phyloP scores from a whole-genome alignment of 2,329 filamentous ascomycete species.

The Neofusicoccum parvum region DNA sequence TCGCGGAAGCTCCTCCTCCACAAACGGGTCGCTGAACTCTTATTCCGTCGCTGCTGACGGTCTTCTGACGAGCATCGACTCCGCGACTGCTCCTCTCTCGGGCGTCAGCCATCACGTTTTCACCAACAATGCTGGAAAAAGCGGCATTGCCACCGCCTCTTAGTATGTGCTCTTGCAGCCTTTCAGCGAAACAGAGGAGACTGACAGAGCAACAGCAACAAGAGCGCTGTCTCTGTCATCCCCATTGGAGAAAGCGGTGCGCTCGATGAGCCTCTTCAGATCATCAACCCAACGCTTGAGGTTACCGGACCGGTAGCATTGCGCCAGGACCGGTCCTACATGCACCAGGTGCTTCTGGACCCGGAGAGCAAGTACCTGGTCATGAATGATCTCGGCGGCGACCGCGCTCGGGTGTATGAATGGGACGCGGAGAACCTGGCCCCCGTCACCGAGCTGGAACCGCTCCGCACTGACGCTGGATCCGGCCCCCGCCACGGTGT shows the following conservation, averaged over 20 bases:
- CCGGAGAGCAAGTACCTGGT: constrained; percentile 64
- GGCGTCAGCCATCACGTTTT: constrained; percentile 41
- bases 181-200: too few relatives aligned
- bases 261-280: constrained; percentile 37
- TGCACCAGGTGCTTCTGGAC: constrained; percentile 68
- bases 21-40: constrained; percentile 51
- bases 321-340: constrained; percentile 62
- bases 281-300: constrained; percentile 44
- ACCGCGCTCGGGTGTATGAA: constrained; percentile 61
- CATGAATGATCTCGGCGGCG: constrained; percentile 67
- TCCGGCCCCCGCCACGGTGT: constrained; percentile 66
- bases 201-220: constrained; percentile 24
- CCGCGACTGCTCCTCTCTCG: constrained; percentile 41
- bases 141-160: constrained; percentile 45
- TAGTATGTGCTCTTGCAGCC: constrained; percentile 28
- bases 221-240: constrained; percentile 41
- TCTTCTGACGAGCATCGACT: constrained; percentile 30
- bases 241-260: constrained; percentile 22
- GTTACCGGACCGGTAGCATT: constrained; percentile 39
- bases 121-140: constrained; percentile 41
- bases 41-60: constrained; percentile 40
- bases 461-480: constrained; percentile 52
- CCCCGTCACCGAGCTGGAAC: constrained; percentile 49
- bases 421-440: constrained; percentile 49
- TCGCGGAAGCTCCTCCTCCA: constrained; percentile 52